Conservation (phyloP, 2,329 filamentous ascomycete genomes). For the Botrytis byssoidea region DNA sequence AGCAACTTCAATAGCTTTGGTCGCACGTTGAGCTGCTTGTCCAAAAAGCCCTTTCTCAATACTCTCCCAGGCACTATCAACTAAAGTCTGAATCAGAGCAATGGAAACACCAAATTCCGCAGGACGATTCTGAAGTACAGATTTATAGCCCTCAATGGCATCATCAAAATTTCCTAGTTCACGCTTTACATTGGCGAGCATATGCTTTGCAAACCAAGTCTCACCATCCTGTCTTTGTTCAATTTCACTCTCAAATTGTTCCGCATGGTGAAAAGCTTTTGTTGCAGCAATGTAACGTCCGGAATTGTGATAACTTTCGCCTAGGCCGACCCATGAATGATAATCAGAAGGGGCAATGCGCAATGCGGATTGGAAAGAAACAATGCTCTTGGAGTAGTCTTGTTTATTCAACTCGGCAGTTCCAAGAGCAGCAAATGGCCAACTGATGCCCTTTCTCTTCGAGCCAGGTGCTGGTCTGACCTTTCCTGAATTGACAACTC, state of each 20-base stretch:
- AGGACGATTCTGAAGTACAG: constrained; percentile 66
- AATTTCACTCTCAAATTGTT: constrained; percentile 65
- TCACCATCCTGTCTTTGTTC: constrained; percentile 59
- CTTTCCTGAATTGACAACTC: constrained; percentile 92
- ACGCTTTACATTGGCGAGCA: constrained; percentile 91
- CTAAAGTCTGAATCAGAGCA: constrained; percentile 81
- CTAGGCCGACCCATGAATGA: constrained; percentile 92
- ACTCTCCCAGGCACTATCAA: constrained; percentile 75
- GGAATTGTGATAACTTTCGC: constrained; percentile 95
- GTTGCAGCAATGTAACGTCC: constrained; percentile 92
- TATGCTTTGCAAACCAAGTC: constrained; percentile 94
- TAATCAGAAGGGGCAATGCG: constrained; percentile 84
- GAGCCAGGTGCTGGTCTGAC: constrained; percentile 87
- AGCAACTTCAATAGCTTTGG: constrained; percentile 67
- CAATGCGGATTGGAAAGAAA: constrained; percentile 87
- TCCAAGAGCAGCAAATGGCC: constrained; percentile 91
- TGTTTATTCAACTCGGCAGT: constrained; percentile 94
- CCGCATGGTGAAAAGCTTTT: constrained; percentile 84
- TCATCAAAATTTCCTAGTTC: constrained; percentile 89
- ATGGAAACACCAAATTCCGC: constrained; percentile 84
- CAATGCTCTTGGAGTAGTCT: constrained; percentile 82
- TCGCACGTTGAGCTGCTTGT: constrained; percentile 70
- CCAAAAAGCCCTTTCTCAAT: constrained; percentile 85
- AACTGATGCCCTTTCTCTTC: constrained; percentile 88
- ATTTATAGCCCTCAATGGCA: constrained; percentile 72